Base-by-base conservation (phyloP, 768 basidiomycete species). In the Mycena polygramma region DNA sequence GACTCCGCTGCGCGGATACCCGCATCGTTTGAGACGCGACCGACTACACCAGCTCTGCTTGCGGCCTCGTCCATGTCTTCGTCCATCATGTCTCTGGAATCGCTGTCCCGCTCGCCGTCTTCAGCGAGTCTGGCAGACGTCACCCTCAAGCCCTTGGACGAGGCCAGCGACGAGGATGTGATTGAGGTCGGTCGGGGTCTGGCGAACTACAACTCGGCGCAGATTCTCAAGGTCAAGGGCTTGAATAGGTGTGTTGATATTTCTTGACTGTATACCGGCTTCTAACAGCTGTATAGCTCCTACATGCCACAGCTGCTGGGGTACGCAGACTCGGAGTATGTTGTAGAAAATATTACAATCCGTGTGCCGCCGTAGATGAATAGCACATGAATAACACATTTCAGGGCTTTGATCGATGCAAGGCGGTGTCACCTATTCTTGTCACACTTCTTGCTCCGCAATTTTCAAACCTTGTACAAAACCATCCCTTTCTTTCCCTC, bases 321-420 rank as follows among this genome's bases (percentile, higher is more conserved):
- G 4, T 99, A 99, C 79, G 94, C 94, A 17, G 98, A 99, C 77
- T 94, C 95, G 35, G 98, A 99, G 79, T 94, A 99, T 82, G 96
- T 99, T 57, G 97, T 97, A 8, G 98, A 99, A 77, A 95, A 96
- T 76, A 91, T 98, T 75, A 95, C 94, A 4, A 92, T 97, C 61
- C 87, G 92, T 62, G 78, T 89, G 49, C 84, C 86, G 14, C 87
- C 89, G 46, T 86, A 75, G 63, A 37, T 51, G 19, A 22, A 55
- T 60, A 58, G 61, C 64, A 61, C 45, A 48, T 66, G 58, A 66
- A 55, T 59, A 37, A 1, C 9, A n/a, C 59, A n/a, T n/a, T n/a
- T n/a, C n/a, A n/a, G n/a, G 57, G 63, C 37, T 26, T 41, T 26
- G 48, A 22, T 20, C 49, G 58, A 26, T 22, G 57, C n/a, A n/a